Base-by-base conservation (phyloP, 106 monocot genomes). In the Acorus gramineus region DNA sequence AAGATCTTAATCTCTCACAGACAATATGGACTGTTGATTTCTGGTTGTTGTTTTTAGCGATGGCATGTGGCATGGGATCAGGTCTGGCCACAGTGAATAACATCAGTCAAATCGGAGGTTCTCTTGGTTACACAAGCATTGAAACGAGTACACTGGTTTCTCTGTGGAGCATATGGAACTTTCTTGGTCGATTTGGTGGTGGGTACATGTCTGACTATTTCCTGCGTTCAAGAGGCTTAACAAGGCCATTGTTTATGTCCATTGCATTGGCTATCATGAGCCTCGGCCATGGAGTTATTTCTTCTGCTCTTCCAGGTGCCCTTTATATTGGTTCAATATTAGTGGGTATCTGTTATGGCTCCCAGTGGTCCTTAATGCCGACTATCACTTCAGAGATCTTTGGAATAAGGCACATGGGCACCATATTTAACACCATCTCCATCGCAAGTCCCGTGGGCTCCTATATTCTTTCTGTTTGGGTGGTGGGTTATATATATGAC, bases 141-240 rank as follows among this genome's bases (percentile, higher is more conserved):
- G 73, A 88, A 62, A 81, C 81, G 2, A 71, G 65, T 59, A 84
- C 83, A 0, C 62, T 92, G 71, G 80, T 92, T 1, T 98, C 98
- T 14, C 60, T 98, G 1, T 98, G 91, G 92, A 98, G 92, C 63
- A 88, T 98, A 70, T 98, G 98, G 91, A 98, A 98, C 53, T 98
- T 91, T 69, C 73, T 86, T 0, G 98, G 98, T 2, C 85, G 92
- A 4, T 92, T 92, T 50, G 81, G 83, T 3, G 71, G 62, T 0
- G 98, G 98, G n/a, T 86, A 83, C 51, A 50, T 79, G 1, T 92
- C 92, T 1, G 92, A 98, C 69, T 76, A 85, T 53, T 83, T 91
- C 42, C 81, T 92, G 42, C 73, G 48, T 3, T 14, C 50, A 10
- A 55, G 53, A 62, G 85, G 87, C 4, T 74, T 61, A 47, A 65